Percentiles rank a stretch among this genome's conserved stretches.
These are phyloP conservation scores for Coemansia sp. DNA, from an alignment of 192 early-diverging fungal species.

Conservation along the genomic window DNA sequence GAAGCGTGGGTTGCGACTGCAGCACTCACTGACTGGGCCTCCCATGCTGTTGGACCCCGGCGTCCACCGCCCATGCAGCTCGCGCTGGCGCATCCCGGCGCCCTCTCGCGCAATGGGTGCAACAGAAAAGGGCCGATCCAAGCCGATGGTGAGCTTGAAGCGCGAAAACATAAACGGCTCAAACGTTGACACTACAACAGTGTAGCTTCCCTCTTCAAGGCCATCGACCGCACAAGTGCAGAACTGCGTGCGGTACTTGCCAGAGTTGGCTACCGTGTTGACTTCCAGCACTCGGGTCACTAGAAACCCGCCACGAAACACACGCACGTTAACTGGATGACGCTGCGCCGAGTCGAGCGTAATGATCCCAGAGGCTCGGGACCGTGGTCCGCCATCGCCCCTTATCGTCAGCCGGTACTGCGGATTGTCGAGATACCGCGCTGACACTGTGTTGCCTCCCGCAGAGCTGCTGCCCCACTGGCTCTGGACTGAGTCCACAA, in stretches of 20 bases:
- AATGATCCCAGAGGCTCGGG: constrained; percentile 40
- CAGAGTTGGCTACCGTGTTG: constrained; percentile 72
- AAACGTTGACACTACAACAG: constrained; percentile 78
- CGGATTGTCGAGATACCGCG: constrained; percentile 78
- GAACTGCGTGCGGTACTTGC: constrained; percentile 77
- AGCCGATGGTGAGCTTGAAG: constrained; percentile 68
- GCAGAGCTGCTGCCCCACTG: constrained; percentile 76
- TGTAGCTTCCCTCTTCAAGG: constrained; percentile 71
- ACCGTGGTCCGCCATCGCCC: constrained; percentile 6
- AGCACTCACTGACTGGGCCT: constrained; percentile 58
- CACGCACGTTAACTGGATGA: constrained; percentile 67
- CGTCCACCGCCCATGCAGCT: constrained; percentile 57
- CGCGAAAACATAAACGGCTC: constrained; percentile 69
- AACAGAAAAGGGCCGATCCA: constrained; percentile 57
- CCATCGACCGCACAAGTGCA: constrained; percentile 70
- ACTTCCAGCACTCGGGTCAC: constrained; percentile 62
- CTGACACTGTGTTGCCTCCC: constrained; percentile 73
- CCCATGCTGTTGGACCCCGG: constrained; percentile 65
- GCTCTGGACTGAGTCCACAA: constrained; percentile 56
- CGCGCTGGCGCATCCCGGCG: constrained; percentile 66
- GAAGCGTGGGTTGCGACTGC: constrained; percentile 69
- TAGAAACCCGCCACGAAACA: constrained; percentile 74
- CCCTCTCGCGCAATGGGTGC: constrained; percentile 73
- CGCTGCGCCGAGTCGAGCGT: constrained; percentile 72
- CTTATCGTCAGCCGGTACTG: constrained; percentile 71